Percentiles rank a stretch among this genome's conserved stretches.
Evolutionary conservation across 1,284 basidiomycete genomes (phyloP).

Genomic region (Tremellales sp.): DNA sequence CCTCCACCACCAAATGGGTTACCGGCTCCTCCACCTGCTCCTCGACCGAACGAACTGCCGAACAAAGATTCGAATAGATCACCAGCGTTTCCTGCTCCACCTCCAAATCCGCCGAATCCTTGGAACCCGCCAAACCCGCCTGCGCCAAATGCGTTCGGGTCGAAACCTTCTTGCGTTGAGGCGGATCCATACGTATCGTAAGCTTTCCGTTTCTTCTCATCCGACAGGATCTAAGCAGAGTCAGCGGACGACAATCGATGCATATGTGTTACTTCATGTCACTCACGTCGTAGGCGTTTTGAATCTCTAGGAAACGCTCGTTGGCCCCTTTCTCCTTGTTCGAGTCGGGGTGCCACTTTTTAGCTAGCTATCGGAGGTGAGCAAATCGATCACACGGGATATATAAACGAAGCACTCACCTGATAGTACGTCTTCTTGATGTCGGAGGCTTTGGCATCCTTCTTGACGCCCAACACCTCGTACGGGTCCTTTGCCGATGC

Average conservation of each 20-base stretch:
- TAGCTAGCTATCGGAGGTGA: conserved; percentile 69
- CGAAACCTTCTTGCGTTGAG: conserved; percentile 89
- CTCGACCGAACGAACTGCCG: conserved; percentile 55
- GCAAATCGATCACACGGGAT: conserved; percentile 3
- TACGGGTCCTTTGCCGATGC: conserved; percentile 83
- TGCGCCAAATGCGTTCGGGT: conserved; percentile 73
- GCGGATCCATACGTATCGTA: conserved; percentile 95
- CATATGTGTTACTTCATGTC: background rate
- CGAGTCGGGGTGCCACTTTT: conserved; percentile 97
- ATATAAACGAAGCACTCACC: conserved; percentile 50
- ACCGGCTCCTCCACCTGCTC: conserved; percentile 42
- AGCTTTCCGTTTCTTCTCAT: conserved; percentile 86
- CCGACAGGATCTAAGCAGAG: conserved; percentile 76
- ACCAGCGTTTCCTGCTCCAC: conserved; percentile 52
- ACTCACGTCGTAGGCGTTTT: conserved; percentile 91
- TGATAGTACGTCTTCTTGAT: conserved; percentile 97
- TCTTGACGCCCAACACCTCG: conserved; percentile 77
- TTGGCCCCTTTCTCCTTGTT: conserved; percentile 88
- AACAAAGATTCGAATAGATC: conserved; percentile 90
- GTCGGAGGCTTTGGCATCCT: conserved; percentile 76
- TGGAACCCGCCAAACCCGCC: conserved; percentile 65
- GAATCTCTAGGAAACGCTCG: conserved; percentile 94
- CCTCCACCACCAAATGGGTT: conserved; percentile 53
- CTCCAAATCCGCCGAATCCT: conserved; percentile 66
- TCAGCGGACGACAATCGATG: background rate